phyloP scores from a whole-genome alignment of 2,329 filamentous ascomycete species.

The Fusarium abutilonis region DNA sequence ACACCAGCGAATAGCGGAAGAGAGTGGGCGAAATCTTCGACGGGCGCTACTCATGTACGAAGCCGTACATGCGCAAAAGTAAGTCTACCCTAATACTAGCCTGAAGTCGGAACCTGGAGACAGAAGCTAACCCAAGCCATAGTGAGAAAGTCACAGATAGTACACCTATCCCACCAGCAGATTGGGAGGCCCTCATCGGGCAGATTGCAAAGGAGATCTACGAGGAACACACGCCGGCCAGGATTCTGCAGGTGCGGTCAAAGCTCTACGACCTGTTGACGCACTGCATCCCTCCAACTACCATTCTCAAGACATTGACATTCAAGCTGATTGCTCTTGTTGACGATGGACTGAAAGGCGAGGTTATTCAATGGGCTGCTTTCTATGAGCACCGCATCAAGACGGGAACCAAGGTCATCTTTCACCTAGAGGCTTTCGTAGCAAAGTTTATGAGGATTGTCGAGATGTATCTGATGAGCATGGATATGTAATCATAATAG shows the following conservation, averaged over 20 bases:
- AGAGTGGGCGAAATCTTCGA: constrained; percentile 90
- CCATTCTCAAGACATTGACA: constrained; percentile 91
- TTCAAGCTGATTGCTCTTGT: constrained; percentile 91
- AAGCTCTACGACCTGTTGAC: constrained; percentile 98
- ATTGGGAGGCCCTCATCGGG: constrained; percentile 93
- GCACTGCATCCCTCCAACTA: constrained; percentile 95
- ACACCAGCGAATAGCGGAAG: constrained; percentile 85
- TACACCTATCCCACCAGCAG: constrained; percentile 91
- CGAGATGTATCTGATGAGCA: constrained; percentile 90
- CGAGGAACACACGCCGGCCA: constrained; percentile 88
- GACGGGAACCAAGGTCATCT: constrained; percentile 93
- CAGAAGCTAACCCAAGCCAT: constrained; percentile 45
- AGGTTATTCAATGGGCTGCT: constrained; percentile 94
- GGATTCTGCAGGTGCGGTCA: constrained; percentile 86
- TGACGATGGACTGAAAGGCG: constrained; percentile 88
- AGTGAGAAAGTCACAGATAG: constrained; percentile 91
- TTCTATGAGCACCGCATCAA: constrained; percentile 97
- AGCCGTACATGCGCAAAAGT: constrained; percentile 97
- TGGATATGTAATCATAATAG: constrained; percentile 68
- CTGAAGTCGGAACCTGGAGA: neutral
- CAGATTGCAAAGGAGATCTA: constrained; percentile 94
- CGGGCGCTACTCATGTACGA: constrained; percentile 96
- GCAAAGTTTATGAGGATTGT: constrained; percentile 98
- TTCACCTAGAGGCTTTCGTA: constrained; percentile 97
- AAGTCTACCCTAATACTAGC: constrained; percentile 49